These are phyloP conservation scores for Pterula multifida DNA, from an alignment of 1,284 basidiomycete genomes.

Conservation along the genomic window DNA sequence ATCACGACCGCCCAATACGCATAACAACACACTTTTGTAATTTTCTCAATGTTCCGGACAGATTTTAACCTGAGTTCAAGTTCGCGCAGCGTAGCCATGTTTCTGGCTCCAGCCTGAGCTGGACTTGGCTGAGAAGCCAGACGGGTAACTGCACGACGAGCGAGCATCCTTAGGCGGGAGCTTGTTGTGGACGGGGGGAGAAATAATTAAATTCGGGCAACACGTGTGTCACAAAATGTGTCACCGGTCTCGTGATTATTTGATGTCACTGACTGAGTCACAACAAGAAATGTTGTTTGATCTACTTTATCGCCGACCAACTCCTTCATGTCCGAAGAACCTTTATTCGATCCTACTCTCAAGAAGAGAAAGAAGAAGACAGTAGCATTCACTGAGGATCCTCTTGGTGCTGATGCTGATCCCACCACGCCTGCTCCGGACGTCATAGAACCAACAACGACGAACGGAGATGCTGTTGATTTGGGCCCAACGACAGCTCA, in stretches of 20 bases:
- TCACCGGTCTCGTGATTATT: background rate
- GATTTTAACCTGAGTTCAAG: conserved; percentile 96
- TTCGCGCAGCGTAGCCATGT: conserved; percentile 96
- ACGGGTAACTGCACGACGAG: conserved; percentile 51
- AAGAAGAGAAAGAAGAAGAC: conserved; percentile 83
- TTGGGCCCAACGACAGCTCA: conserved; percentile 63
- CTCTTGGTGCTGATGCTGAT: conserved; percentile 72
- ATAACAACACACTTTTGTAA: conserved; percentile 74
- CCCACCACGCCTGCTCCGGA: conserved; percentile 65
- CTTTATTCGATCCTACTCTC: conserved; percentile 70
- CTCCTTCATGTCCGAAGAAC: conserved; percentile 57
- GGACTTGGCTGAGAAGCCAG: conserved; percentile 44
- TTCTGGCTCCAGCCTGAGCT: conserved; percentile 56
- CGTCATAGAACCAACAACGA: conserved; percentile 52
- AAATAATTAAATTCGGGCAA: background rate
- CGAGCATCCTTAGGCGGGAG: conserved; percentile 32
- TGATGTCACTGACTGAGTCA: background rate
- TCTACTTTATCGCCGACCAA: conserved; percentile 8
- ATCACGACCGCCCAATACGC: background rate
- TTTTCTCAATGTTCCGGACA: conserved; percentile 97
- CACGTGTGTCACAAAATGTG: background rate
- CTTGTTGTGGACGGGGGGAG: conserved; percentile 11
- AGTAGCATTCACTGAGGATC: conserved; percentile 74
- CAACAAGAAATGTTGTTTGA: background rate
- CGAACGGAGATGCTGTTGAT: conserved; percentile 58